phyloP scores from a whole-genome alignment of 2,329 filamentous ascomycete genomes.

The Aspergillus bombycis region DNA sequence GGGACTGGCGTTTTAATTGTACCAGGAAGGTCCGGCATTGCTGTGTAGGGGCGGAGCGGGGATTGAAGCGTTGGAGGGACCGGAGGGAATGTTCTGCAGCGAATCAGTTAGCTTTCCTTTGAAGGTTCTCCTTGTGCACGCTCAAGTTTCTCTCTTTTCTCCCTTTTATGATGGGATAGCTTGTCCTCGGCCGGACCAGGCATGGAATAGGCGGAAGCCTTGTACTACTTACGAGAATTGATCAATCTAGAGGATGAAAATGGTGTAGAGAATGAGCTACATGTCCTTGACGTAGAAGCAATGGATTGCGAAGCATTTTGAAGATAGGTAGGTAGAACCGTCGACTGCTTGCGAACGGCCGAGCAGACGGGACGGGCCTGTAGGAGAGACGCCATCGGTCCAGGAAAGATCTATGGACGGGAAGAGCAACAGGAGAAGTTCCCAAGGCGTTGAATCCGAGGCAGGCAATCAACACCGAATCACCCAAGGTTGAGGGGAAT shows the following conservation, averaged over 20 bases:
- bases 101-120: slow-evolving; percentile 16
- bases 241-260: slow-evolving; percentile 30
- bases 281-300: slow-evolving; percentile 33
- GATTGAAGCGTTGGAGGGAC: slow-evolving; percentile 21
- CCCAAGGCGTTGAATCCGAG: slow-evolving; percentile 2
- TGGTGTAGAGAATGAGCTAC: slow-evolving; percentile 35
- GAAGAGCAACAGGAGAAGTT: not conserved
- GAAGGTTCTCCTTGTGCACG: not conserved
- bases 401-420: slow-evolving; percentile 17
- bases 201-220: slow-evolving; percentile 14
- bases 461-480: slow-evolving; percentile 4
- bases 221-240: slow-evolving; percentile 34
- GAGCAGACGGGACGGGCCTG: slow-evolving; percentile 35
- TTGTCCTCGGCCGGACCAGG: not conserved
- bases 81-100: slow-evolving; percentile 27
- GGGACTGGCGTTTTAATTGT: slow-evolving; percentile 41
- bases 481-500: slow-evolving; percentile 6
- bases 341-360: slow-evolving; percentile 40
- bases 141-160: not conserved
- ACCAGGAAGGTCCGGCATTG: slow-evolving; percentile 43
- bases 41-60: slow-evolving; percentile 25
- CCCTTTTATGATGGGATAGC: not conserved
- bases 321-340: slow-evolving; percentile 32
- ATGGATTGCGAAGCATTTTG: slow-evolving; percentile 29
- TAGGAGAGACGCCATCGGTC: slow-evolving; percentile 36